Evolutionary conservation across 176 grass and related monocot genomes (phyloP), one percentile per base, ranked within the genome.

Genomic region (Hordeum marinum): DNA sequence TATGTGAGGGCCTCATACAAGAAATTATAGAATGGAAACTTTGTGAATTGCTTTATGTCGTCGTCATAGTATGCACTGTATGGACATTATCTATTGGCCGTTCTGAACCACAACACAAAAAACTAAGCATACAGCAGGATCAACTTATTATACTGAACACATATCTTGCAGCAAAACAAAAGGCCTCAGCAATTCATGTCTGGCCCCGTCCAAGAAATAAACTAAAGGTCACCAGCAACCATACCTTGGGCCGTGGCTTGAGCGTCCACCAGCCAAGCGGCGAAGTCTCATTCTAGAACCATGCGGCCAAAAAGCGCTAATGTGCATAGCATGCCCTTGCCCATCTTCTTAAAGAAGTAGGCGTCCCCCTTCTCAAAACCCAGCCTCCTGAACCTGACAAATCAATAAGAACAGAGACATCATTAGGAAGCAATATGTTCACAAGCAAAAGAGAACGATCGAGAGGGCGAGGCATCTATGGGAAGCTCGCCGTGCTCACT

Each of bases 191-290:
- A 66, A 36, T 76, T 84, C 14, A n/a, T 84, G 37, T 66, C 72
- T 34, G 35, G n/a, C 42, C 27, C 52, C 8, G 5, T 76, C 29
- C 13, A 21, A 62, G 32, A 66, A 54, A 82, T 35, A 68, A 70
- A 40, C 14, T 39, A 18, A 20, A 6, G 20, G 37, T 76, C 57
- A 18, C 17, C 42, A 8, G 21, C 1, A 0, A 26, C 13, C 18
- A 1, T 86, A 93, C 91, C 89, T 96, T 96, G 64, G 89, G 91
- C 31, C 87, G 89, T 18, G 94, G 94, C 68, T 94, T 94, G 55
- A 97, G 91, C 1, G 91, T 92, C 94, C 94, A 96, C 91, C 94
- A 97, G 15, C 91, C 94, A 1, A 97, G 89, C 7, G 91, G 94
- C 2, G 89, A 97, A 1, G 91, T 97, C 78, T 97, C 94, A 8